Percentiles rank a stretch among this genome's conserved stretches.
Conservation (phyloP, 257 asterid genomes). For the Ajuga chamaepitys region DNA sequence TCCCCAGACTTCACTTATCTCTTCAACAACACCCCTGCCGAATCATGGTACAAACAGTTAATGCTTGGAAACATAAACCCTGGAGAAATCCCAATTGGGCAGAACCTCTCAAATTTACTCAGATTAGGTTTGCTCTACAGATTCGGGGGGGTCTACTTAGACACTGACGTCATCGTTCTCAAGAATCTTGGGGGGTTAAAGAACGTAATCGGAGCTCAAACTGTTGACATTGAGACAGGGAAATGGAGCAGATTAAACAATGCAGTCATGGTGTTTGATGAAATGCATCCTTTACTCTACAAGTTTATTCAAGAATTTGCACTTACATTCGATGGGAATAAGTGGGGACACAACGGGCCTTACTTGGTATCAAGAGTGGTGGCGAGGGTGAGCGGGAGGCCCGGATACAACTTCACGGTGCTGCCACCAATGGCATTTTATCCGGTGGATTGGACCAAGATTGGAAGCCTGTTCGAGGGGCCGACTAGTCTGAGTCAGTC, state of each 20-base stretch:
- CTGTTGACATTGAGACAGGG: slow-evolving; percentile 40
- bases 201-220: slow-evolving; percentile 81
- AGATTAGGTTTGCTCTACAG: slow-evolving; percentile 71
- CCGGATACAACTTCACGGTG: slow-evolving; percentile 56
- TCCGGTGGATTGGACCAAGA: slow-evolving; percentile 83
- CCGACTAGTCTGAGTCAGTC: slow-evolving; percentile 42
- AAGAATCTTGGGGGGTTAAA: slow-evolving; percentile 40
- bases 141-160: slow-evolving; percentile 86
- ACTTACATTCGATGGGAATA: slow-evolving; percentile 83
- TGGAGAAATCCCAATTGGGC: slow-evolving; percentile 80
- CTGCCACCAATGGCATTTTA: slow-evolving; percentile 76
- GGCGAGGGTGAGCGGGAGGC: slow-evolving; percentile 44
- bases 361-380: slow-evolving; percentile 89
- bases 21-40: slow-evolving; percentile 64
- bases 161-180: slow-evolving; percentile 65
- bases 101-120: slow-evolving; percentile 82
- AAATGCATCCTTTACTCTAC: slow-evolving; percentile 66
- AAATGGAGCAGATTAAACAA: slow-evolving; percentile 86
- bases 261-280: slow-evolving; percentile 86
- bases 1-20: slow-evolving; percentile 60
- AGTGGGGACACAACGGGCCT: slow-evolving; percentile 99
- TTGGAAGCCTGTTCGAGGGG: slow-evolving; percentile 55
- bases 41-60: slow-evolving; percentile 54
- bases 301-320: slow-evolving; percentile 91
- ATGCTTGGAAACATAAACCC: slow-evolving; percentile 53